These are phyloP conservation scores for Globisporangium recalcitrans DNA, from an alignment of 352 stramenopile species.

Conservation along the genomic window DNA sequence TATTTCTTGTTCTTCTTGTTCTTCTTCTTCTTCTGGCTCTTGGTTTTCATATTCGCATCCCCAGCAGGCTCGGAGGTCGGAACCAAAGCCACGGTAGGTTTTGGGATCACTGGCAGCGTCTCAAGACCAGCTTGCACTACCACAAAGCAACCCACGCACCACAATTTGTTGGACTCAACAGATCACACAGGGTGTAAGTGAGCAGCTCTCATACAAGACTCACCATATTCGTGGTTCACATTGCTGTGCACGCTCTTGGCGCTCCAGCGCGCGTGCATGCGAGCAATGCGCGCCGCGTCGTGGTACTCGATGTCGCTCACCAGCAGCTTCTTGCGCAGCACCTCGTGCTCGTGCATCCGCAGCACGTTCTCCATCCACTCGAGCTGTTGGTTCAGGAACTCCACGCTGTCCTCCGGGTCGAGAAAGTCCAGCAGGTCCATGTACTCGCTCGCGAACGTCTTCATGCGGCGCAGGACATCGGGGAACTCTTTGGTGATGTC, in stretches of 20 bases:
- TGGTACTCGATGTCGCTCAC: constrained; percentile 52
- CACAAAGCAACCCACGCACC: background rate
- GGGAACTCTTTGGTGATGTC: constrained; percentile 48
- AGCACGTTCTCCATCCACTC: constrained; percentile 79
- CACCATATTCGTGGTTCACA: constrained; percentile 48
- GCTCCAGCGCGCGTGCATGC: constrained; percentile 42
- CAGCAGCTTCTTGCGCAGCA: constrained; percentile 48
- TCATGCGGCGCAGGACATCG: constrained; percentile 39
- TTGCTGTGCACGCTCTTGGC: constrained; percentile 30
- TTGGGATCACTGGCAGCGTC: constrained; percentile 24
- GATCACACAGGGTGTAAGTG: background rate
- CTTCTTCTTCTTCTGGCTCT: constrained; percentile 41
- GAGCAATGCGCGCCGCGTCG: constrained; percentile 30
- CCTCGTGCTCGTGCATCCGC: constrained; percentile 61
- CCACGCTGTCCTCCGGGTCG: constrained; percentile 5
- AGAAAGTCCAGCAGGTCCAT: constrained; percentile 28
- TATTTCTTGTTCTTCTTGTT: constrained; percentile 33
- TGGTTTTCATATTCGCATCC: constrained; percentile 8
- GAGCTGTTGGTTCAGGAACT: constrained; percentile 24
- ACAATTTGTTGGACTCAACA: too few relatives aligned
- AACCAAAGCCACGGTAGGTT: background rate
- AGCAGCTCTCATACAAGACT: constrained; percentile 12
- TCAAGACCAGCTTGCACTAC: constrained; percentile 40
- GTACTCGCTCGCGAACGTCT: constrained; percentile 30
- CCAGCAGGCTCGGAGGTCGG: background rate